A percentile compares a stretch with the other conserved stretches of the same genome.
phyloP scores from a whole-genome alignment of 768 basidiomycete genomes.

The Vishniacozyma victoriae region DNA sequence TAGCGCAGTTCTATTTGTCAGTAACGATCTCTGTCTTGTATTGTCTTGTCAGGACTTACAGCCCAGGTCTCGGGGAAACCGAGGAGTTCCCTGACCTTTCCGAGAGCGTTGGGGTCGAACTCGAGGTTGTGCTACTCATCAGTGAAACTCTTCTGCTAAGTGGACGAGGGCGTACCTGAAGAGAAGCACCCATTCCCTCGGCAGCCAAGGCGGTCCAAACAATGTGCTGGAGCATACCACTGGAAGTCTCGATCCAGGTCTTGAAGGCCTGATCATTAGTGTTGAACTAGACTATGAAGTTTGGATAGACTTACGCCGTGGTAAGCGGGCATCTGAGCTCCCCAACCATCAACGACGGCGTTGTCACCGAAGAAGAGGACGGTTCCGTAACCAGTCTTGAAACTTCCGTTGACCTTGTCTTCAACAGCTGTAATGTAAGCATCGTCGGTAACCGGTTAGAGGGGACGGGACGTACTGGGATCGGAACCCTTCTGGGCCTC shows the following conservation, averaged over 20 bases:
- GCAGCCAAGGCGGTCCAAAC: conserved; percentile 45
- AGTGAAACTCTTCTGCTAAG: conserved; percentile 8
- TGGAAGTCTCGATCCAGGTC: conserved; percentile 37
- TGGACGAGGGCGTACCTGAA: conserved; percentile 20
- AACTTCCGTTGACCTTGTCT: conserved; percentile 30
- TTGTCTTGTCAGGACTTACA: too few species aligned
- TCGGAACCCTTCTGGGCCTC: not conserved
- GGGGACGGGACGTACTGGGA: too few species aligned
- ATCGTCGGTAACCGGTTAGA: too few species aligned
- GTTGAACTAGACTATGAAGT: not conserved
- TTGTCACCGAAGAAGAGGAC: conserved; percentile 48
- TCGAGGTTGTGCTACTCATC: too few species aligned
- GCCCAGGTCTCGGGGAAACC: too few species aligned
- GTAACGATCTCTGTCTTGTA: too few species aligned
- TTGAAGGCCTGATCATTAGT: conserved; percentile 26
- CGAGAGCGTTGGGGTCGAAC: too few species aligned
- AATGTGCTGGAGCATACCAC: conserved; percentile 45
- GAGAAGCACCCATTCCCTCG: conserved; percentile 46
- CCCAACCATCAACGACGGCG: conserved; percentile 34
- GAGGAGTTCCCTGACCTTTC: too few species aligned
- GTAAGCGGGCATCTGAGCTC: conserved; percentile 30
- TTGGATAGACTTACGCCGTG: conserved; percentile 11
- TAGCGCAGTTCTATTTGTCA: conserved; percentile 32
- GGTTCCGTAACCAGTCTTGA: conserved; percentile 44
- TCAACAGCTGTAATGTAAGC: too few species aligned